Base-by-base conservation (phyloP, 345 rosid genomes). In the Rhizophora mangle region DNA sequence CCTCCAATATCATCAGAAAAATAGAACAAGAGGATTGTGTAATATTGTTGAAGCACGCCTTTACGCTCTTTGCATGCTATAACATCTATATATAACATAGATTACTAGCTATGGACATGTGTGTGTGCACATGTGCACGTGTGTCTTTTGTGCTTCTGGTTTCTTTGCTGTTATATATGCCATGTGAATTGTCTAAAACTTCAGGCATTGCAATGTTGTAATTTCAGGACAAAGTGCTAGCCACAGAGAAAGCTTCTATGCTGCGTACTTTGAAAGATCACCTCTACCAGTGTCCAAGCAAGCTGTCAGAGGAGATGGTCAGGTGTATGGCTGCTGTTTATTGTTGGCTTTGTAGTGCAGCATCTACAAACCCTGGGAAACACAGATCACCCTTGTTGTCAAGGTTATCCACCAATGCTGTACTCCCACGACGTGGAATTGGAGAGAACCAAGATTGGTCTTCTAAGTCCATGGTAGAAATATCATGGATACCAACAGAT, bases 251-350 rank as follows among this genome's bases (percentile, higher is more conserved):
- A 77, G 66, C 77, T 65, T 72, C 84, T 19, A 62, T 67, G 68
- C 62, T 78, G 21, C 79, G 83, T 62, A 84, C 85, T n/a, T 80
- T 91, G 76, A 93, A 91, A 76, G 96, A 93, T 69, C 98, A 89
- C 76, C 81, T 86, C 52, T 61, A 81, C 62, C 92, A 91, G 76
- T 93, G 96, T 60, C 98, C 98, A 46, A 85, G 80, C 83, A 89
- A 88, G 81, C 82, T 93, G 72, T 93, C 98, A 13, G 96, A 91
- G 79, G 97, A 93, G 73, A 88, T 93, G 98, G 92, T 91, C 60
- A 83, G 85, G 76, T 88, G 86, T 68, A 93, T 93, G 94, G 94
- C 92, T 68, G 82, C 89, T 59, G 89, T 93, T 32, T 91, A 88
- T 76, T 89, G 88, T 78, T 85, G 98, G 88, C 91, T 93, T 19